These are phyloP conservation scores for Monilinia laxa DNA, from an alignment of 2,329 filamentous ascomycete species.

Conservation along the genomic window DNA sequence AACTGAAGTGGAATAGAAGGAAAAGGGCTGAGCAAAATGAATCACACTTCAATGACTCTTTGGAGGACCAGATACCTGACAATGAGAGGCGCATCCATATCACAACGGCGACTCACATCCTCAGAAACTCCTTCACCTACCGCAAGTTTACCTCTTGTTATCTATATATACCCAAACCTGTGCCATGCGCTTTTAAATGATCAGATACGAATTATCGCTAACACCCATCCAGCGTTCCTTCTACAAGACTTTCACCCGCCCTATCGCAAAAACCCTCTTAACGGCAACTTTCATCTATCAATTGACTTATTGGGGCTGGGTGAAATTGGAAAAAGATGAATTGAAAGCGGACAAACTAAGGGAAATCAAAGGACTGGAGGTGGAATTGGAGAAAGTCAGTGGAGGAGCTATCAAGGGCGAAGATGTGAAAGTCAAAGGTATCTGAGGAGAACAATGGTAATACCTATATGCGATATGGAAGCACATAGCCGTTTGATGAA, in stretches of 20 bases:
- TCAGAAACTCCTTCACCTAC: constrained; percentile 21
- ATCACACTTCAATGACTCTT: constrained; percentile 10
- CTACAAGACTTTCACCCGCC: constrained; percentile 72
- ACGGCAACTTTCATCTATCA: constrained; percentile 78
- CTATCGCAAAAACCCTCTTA: constrained; percentile 71
- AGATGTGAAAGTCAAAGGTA: constrained; percentile 19
- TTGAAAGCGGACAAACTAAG: constrained; percentile 53
- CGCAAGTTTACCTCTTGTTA: not conserved
- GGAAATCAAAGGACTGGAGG: constrained; percentile 22
- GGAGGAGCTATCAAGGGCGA: constrained; percentile 19
- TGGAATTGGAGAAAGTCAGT: constrained; percentile 17
- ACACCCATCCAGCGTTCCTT: constrained; percentile 55
- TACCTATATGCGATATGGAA: not conserved
- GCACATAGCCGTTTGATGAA: not conserved
- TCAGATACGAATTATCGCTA: not conserved
- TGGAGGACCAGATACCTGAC: not conserved
- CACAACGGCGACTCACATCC: constrained; percentile 15
- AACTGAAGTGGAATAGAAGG: constrained; percentile 7
- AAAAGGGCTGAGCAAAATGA: constrained; percentile 6
- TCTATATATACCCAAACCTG: not conserved
- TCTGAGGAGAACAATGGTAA: not conserved
- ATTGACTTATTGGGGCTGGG: constrained; percentile 71
- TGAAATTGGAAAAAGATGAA: constrained; percentile 72
- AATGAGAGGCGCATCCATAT: not conserved
- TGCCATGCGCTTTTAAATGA: not conserved